These are phyloP conservation scores for Irpex sp. DNA, from an alignment of 1,284 basidiomycete genomes.

Conservation along the genomic window DNA sequence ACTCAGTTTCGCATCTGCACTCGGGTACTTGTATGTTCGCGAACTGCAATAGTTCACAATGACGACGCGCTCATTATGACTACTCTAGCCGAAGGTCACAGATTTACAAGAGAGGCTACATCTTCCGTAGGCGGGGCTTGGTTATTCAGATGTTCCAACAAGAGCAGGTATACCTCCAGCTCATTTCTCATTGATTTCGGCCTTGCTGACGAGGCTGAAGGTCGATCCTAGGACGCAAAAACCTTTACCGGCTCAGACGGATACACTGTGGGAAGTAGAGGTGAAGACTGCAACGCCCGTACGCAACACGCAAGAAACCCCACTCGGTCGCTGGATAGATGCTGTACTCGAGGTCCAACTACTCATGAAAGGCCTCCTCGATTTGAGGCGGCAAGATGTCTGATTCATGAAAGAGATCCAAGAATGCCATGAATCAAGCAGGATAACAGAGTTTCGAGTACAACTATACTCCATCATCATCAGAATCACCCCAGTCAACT, in stretches of 20 bases:
- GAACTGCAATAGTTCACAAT: background rate
- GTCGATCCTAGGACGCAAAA: constrained; percentile 68
- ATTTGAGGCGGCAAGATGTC: constrained; percentile 63
- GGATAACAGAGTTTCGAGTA: no score
- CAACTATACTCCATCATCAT: constrained; percentile 26
- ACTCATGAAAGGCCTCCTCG: constrained; percentile 75
- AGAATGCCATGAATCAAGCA: no score
- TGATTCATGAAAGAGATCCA: constrained; percentile 24
- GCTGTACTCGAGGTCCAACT: constrained; percentile 74
- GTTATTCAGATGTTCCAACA: constrained; percentile 81
- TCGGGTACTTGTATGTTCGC: constrained; percentile 62
- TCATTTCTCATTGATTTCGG: background rate
- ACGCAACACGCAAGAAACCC: constrained; percentile 66
- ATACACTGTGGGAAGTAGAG: constrained; percentile 80
- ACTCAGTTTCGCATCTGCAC: constrained; percentile 68
- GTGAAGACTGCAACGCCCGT: constrained; percentile 76
- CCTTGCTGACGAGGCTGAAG: constrained; percentile 29
- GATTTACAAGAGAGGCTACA: constrained; percentile 75
- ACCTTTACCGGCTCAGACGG: constrained; percentile 66
- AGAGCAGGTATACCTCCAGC: constrained; percentile 51
- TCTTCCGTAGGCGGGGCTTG: constrained; percentile 64
- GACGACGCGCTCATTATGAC: background rate
- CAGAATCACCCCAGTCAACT: constrained; percentile 62
- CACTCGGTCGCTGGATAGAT: constrained; percentile 58
- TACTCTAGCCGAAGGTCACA: constrained; percentile 57